Base-by-base conservation (phyloP, 2,329 filamentous ascomycete genomes). In the Aureobasidium mangrovei region DNA sequence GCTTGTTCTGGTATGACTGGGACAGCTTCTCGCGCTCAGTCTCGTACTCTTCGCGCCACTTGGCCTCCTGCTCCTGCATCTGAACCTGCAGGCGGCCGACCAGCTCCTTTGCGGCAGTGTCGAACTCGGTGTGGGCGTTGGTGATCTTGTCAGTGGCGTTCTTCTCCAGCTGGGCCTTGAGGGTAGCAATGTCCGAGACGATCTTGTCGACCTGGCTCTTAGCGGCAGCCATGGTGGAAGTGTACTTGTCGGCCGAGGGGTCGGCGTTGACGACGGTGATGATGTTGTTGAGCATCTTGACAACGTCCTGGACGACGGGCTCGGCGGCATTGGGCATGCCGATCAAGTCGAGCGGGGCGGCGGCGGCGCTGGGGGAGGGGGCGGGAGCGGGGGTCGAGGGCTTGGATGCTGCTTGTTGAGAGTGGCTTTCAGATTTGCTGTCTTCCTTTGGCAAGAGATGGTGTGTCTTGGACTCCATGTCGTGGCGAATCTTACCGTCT, bases 251-350 rank as follows among this genome's bases (percentile, higher is more conserved):
- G 59, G 85, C 81, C 55, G 88, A 82, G 58, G 85, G 82, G 68
- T 95, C 91, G 56, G 87, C 86, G 69, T 96, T 95, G 68, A 96
- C 84, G 44, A 94, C 88, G 7, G 88, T 84, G 66, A 98, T 95
- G 63, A 98, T 85, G 70, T 95, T 89, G 73, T 98, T 98, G 63
- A 98, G 79, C 73, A 95, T 91, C 74, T 88, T 91, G 57, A 95
- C 89, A 4, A 98, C 77, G 64, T 97, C 89, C 71, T 96, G 90
- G 26, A 97, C 87, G 35, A 95, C 80, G 29, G 88, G 87, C 67
- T 97, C 91, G 57, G 84, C 82, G 52, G 86, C 88, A 63, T 89
- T 81, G 53, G 81, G 78, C 27, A 94, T 80, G 48, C 79, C 79
- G 56, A 96, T 74, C 58, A 90, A 82, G 65, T 95, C 88, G 61